These are phyloP conservation scores for Aquilaria sinensis DNA, from an alignment of 345 rosid species.

Conservation along the genomic window DNA sequence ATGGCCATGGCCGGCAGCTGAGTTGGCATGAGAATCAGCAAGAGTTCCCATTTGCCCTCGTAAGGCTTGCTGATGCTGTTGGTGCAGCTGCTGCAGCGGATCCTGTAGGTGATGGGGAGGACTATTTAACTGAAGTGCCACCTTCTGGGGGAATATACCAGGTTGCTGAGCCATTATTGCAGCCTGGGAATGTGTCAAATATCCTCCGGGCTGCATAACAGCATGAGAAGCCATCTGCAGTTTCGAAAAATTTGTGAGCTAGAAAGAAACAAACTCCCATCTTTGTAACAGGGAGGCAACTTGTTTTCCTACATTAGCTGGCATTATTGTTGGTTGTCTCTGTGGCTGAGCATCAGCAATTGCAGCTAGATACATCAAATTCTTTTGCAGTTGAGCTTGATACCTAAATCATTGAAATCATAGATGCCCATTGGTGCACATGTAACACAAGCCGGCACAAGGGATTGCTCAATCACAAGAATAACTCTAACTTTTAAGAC, in stretches of 20 bases:
- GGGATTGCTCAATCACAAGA: background rate
- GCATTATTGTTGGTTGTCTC: constrained; percentile 40
- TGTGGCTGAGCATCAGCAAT: constrained; percentile 96
- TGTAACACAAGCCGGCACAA: background rate
- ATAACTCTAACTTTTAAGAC: too few relatives aligned
- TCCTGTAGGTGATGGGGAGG: constrained; percentile 66
- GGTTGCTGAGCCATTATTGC: constrained; percentile 58
- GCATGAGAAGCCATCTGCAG: constrained; percentile 66
- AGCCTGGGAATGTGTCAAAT: constrained; percentile 75
- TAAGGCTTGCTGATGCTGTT: constrained; percentile 59
- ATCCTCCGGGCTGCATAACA: constrained; percentile 65
- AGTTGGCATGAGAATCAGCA: constrained; percentile 18
- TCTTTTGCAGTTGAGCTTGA: constrained; percentile 87
- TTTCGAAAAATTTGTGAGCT: background rate
- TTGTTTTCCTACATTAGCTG: constrained; percentile 49
- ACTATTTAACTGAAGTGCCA: constrained; percentile 55
- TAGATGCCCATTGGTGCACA: too few relatives aligned
- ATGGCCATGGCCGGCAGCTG: constrained; percentile 16
- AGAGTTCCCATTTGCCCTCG: constrained; percentile 73
- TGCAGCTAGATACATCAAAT: constrained; percentile 92
- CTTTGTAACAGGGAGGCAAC: background rate
- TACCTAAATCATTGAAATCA: constrained; percentile 40
- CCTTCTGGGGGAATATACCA: constrained; percentile 40
- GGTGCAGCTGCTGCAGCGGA: constrained; percentile 5
- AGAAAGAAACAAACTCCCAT: too few relatives aligned